Conservation (phyloP, 352 stramenopile genomes). For the Globisporangium camurandrum region DNA sequence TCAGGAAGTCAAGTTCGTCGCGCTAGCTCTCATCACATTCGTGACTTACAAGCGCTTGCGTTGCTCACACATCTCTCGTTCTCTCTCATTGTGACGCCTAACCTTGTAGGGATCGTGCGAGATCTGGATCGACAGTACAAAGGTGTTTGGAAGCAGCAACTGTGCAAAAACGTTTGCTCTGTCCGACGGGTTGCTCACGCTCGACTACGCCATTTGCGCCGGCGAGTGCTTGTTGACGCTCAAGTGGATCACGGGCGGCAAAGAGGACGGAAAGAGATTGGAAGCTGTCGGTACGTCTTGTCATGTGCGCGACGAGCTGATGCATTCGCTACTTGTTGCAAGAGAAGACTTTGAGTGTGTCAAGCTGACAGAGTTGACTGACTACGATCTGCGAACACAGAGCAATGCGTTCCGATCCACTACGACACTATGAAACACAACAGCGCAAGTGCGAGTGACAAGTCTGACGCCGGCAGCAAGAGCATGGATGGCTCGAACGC, state of each 20-base stretch:
- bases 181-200: conserved; percentile 37
- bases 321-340: not conserved
- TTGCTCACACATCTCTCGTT: too few relatives aligned
- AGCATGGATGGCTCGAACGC: too few relatives aligned
- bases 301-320: too few relatives aligned
- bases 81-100: conserved; percentile 3
- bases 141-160: conserved; percentile 38
- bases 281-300: too few relatives aligned
- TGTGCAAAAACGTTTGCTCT: conserved; percentile 26
- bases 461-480: too few relatives aligned
- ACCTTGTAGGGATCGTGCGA: conserved; percentile 26
- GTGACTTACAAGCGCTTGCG: conserved; percentile 1
- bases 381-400: conserved; percentile 4
- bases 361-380: not conserved
- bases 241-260: conserved; percentile 36
- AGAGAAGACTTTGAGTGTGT: not conserved
- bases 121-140: conserved; percentile 36
- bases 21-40: conserved; percentile 9
- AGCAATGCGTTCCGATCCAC: conserved; percentile 28
- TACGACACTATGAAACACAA: too few relatives aligned
- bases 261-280: too few relatives aligned
- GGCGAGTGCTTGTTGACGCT: conserved; percentile 39
- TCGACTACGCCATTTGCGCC: conserved; percentile 40
- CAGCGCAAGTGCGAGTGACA: too few relatives aligned
- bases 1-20: too few relatives aligned